phyloP scores from a whole-genome alignment of 768 basidiomycete species.

The Leccinellum albellum region DNA sequence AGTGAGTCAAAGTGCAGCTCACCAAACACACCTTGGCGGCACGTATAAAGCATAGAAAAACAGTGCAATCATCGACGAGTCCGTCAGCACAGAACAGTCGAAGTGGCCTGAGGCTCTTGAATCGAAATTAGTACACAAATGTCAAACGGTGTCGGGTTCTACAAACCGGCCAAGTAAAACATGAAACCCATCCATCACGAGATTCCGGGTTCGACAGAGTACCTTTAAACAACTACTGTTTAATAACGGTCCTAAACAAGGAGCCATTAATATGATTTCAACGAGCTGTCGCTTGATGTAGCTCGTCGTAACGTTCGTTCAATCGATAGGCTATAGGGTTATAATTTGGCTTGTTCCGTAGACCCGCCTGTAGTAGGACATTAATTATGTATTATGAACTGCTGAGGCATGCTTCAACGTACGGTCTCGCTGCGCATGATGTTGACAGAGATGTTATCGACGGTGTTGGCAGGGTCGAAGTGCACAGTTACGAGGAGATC shows the following conservation, averaged over 20 bases:
- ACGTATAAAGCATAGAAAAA: conserved; percentile 72
- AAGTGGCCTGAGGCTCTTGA: conserved; percentile 58
- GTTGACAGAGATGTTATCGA: too few species aligned
- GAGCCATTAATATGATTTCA: too few species aligned
- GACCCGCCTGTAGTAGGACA: conserved; percentile 48
- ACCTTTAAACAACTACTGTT: conserved; percentile 77
- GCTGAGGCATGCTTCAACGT: conserved; percentile 2
- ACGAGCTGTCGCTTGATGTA: conserved; percentile 85
- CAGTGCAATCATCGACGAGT: conserved; percentile 70
- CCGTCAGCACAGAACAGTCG: conserved; percentile 74
- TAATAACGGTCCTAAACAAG: conserved; percentile 71
- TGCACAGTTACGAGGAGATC: too few species aligned
- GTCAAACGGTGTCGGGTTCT: not conserved
- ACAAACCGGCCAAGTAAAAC: conserved; percentile 61
- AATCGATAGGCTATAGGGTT: conserved; percentile 81
- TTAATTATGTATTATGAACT: not conserved
- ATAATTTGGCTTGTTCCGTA: conserved; percentile 73
- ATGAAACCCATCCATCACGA: conserved; percentile 72
- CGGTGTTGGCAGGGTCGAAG: too few species aligned
- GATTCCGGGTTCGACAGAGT: conserved; percentile 68
- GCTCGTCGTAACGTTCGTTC: conserved; percentile 75
- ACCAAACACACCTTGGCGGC: too few species aligned
- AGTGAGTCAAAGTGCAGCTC: too few species aligned
- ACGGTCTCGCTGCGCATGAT: conserved; percentile 64
- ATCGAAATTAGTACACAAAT: conserved; percentile 2